Evolutionary conservation across 2,329 filamentous ascomycete genomes (phyloP).

Genomic region (Colletotrichum acutatum): DNA sequence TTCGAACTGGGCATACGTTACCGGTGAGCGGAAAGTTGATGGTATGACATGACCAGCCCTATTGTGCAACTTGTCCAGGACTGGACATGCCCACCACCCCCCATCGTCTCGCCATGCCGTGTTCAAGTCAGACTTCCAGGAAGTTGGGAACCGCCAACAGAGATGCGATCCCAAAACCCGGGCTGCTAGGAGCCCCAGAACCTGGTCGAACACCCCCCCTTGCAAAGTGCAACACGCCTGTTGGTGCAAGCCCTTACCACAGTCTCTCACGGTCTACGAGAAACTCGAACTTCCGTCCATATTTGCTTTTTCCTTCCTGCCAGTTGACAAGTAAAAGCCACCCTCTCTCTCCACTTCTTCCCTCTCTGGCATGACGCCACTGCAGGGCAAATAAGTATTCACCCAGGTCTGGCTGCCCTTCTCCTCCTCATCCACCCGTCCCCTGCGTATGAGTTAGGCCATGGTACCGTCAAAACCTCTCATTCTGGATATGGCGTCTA

Average conservation of each 20-base stretch:
- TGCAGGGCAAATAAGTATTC: not conserved
- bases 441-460: not conserved
- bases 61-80: not conserved
- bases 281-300: not conserved
- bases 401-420: not conserved
- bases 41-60: not conserved
- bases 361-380: not conserved
- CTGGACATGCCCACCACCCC: not conserved
- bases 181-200: not conserved
- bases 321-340: not conserved
- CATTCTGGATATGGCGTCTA: not conserved
- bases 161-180: not conserved
- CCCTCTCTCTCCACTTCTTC: constrained; percentile 6
- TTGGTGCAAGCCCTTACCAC: not conserved
- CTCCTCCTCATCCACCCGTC: not conserved
- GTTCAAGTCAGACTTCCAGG: not conserved
- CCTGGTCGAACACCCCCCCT: not conserved
- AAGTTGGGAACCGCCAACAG: not conserved
- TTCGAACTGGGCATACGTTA: not conserved
- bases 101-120: not conserved
- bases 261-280: not conserved
- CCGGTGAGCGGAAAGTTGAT: not conserved
- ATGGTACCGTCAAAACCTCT: not conserved
- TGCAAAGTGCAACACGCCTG: not conserved
- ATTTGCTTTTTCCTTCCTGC: not conserved